Percentiles rank a stretch among this genome's conserved stretches.
Conservation (phyloP, 73 alveolate species). For the Paramecium primaurelia region DNA sequence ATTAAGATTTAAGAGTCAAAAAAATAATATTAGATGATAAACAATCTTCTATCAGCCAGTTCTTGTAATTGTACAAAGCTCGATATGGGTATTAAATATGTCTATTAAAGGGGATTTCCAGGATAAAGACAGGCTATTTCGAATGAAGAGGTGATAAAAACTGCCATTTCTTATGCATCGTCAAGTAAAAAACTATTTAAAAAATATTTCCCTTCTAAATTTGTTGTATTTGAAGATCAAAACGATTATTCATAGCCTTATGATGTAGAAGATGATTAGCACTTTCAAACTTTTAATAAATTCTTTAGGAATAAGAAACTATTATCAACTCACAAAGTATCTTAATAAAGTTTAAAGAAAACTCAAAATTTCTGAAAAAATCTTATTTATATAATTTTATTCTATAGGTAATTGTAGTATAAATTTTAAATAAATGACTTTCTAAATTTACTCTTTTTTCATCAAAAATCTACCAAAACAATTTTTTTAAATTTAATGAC, state of each 20-base stretch:
- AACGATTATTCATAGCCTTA: slow-evolving; percentile 28
- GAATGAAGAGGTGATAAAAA: slow-evolving; percentile 15
- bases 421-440: background rate
- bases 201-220: slow-evolving; percentile 34
- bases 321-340: background rate
- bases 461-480: background rate
- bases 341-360: background rate
- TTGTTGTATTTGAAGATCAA: background rate
- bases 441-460: background rate
- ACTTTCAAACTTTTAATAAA: background rate
- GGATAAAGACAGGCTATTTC: background rate
- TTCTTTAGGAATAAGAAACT: background rate
- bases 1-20: slow-evolving; percentile 1
- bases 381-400: background rate
- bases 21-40: background rate
- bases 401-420: background rate
- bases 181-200: background rate
- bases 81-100: background rate
- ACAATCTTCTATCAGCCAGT: background rate
- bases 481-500: background rate
- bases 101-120: background rate
- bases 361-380: background rate
- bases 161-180: slow-evolving; percentile 17
- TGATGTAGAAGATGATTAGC: background rate
- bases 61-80: slow-evolving; percentile 7